A percentile compares a stretch with the other conserved stretches of the same genome.
These are phyloP conservation scores for Fonsecaea pugnacius DNA, from an alignment of 2,329 filamentous ascomycete genomes.

Conservation along the genomic window DNA sequence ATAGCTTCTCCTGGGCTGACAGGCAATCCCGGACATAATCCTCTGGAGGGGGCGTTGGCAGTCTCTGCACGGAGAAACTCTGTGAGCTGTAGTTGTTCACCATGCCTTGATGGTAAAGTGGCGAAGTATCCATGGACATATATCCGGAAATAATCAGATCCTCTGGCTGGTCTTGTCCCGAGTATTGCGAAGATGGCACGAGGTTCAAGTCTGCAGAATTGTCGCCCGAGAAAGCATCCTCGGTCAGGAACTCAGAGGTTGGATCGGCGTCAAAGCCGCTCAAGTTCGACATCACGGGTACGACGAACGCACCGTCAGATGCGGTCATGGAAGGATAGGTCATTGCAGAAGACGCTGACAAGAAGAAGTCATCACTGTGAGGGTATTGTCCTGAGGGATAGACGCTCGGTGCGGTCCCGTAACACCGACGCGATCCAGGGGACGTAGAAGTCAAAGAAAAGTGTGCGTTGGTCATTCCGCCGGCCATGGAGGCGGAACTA, in stretches of 20 bases:
- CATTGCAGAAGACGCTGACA: conserved; percentile 26
- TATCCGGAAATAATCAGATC: conserved; percentile 27
- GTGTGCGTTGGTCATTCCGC: conserved; percentile 24
- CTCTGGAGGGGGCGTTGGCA: conserved; percentile 30
- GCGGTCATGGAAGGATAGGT: conserved; percentile 20
- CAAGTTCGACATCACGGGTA: conserved; percentile 26
- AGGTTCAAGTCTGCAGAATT: conserved; percentile 20
- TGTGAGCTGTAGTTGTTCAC: conserved; percentile 21
- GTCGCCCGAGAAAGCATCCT: conserved; percentile 23
- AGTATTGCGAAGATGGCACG: conserved; percentile 19
- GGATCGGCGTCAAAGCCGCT: conserved; percentile 22
- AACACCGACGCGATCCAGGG: conserved; percentile 20
- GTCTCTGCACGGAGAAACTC: conserved; percentile 18
- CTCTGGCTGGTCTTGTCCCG: conserved; percentile 21
- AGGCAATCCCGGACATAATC: conserved; percentile 27
- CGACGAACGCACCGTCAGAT: conserved; percentile 17
- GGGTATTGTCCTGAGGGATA: conserved; percentile 21
- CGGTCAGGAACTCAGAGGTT: conserved; percentile 29
- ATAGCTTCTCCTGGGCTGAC: conserved; percentile 23
- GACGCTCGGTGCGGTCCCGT: conserved; percentile 11
- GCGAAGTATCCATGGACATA: conserved; percentile 21
- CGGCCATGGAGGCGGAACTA: conserved; percentile 24
- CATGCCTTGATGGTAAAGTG: conserved; percentile 22
- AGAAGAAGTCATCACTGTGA: conserved; percentile 27
- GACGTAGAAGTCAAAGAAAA: conserved; percentile 31